Percentiles rank a stretch among this genome's conserved stretches.
Evolutionary conservation across 2,329 filamentous ascomycete genomes (phyloP).

Genomic region (Apiospora pterosperma): DNA sequence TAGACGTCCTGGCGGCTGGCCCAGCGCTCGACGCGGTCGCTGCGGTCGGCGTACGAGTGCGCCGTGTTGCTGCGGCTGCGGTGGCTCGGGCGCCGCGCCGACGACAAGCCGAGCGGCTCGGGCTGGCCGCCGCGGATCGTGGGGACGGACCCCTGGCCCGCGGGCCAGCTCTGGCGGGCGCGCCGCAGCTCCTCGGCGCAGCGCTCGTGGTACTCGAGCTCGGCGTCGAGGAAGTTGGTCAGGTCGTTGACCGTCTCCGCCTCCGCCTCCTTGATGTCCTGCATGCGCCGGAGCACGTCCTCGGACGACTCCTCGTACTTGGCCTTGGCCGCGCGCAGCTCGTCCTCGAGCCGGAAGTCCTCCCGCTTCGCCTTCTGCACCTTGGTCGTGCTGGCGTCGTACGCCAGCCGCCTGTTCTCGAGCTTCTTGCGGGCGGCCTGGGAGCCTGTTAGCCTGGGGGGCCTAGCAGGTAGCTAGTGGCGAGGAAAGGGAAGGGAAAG

Average conservation of each 20-base stretch:
- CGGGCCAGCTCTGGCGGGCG: constrained; percentile 44
- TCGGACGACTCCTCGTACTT: constrained; percentile 97
- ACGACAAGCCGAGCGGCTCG: not conserved
- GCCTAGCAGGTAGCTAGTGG: not conserved
- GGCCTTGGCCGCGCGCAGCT: constrained; percentile 83
- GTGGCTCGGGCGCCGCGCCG: constrained; percentile 14
- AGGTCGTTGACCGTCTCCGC: constrained; percentile 78
- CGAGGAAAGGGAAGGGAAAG: not conserved
- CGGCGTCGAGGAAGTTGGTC: constrained; percentile 77
- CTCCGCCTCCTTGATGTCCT: constrained; percentile 93
- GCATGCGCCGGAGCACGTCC: constrained; percentile 88
- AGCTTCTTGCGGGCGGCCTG: constrained; percentile 87
- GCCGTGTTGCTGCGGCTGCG: constrained; percentile 45
- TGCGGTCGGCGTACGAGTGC: constrained; percentile 41
- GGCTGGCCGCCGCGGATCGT: constrained; percentile 8
- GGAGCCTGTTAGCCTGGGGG: constrained; percentile 15
- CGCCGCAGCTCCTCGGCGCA: constrained; percentile 77
- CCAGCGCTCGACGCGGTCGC: constrained; percentile 30
- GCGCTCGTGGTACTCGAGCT: constrained; percentile 87
- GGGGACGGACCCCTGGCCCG: constrained; percentile 9
- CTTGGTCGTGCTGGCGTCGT: constrained; percentile 85
- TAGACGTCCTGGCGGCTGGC: constrained; percentile 27
- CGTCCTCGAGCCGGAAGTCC: constrained; percentile 89
- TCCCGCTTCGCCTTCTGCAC: constrained; percentile 93
- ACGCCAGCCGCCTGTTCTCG: constrained; percentile 82